Evolutionary conservation across 345 rosid genomes (phyloP).

Genomic region (Turritis glabra): DNA sequence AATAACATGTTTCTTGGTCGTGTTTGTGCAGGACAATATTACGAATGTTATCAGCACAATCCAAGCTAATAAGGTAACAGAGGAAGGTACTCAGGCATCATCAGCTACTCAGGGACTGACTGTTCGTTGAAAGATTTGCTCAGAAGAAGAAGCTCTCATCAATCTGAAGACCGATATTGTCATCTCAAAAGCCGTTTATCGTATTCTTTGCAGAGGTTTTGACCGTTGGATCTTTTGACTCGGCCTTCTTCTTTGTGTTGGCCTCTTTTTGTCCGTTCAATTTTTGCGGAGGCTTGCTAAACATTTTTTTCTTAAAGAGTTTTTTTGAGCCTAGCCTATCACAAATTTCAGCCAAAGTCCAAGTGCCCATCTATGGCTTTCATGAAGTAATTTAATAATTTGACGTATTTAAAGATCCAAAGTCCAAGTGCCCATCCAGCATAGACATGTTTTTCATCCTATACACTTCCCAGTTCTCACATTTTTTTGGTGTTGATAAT

Average conservation of each 20-base stretch:
- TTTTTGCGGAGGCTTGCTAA: not conserved
- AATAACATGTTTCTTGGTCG: not conserved
- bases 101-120: slow-evolving; percentile 49
- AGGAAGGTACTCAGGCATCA: slow-evolving; percentile 58
- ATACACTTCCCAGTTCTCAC: no score
- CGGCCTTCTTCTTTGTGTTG: slow-evolving; percentile 5
- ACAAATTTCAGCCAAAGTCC: no score
- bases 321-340: no score
- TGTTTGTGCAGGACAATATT: slow-evolving; percentile 56
- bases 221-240: slow-evolving; percentile 9
- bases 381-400: no score
- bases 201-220: slow-evolving; percentile 8
- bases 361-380: no score
- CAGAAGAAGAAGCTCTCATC: not conserved
- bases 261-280: not conserved
- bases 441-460: no score
- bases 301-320: not conserved
- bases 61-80: slow-evolving; percentile 70
- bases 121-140: slow-evolving; percentile 44
- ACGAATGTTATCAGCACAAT: slow-evolving; percentile 62
- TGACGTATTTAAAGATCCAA: no score
- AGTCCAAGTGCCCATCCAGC: no score
- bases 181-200: no score
- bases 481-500: no score
- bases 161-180: no score